Evolutionary conservation across 2,329 filamentous ascomycete genomes (phyloP).

Genomic region (Calonectria pteridis): DNA sequence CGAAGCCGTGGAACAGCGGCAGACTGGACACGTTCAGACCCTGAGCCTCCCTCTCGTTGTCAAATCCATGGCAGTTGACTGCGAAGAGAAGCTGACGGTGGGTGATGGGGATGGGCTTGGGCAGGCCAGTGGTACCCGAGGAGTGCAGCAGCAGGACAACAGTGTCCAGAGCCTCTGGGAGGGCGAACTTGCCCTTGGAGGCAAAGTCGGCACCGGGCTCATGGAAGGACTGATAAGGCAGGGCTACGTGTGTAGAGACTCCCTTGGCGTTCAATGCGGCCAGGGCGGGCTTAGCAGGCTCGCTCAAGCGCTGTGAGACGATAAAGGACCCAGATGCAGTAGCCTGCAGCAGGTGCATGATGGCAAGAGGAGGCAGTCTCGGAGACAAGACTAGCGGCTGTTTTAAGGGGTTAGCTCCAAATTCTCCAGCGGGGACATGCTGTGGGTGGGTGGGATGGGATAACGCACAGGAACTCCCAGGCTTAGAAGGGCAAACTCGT

Average conservation of each 20-base stretch:
- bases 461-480: constrained; percentile 39
- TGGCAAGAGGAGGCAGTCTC: constrained; percentile 31
- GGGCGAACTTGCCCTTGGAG: constrained; percentile 26
- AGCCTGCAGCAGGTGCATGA: constrained; percentile 32
- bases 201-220: constrained; percentile 23
- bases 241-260: constrained; percentile 29
- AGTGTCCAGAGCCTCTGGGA: constrained; percentile 38
- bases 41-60: constrained; percentile 30
- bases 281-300: constrained; percentile 28
- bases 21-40: constrained; percentile 49
- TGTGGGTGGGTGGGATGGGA: background rate
- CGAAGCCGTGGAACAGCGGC: constrained; percentile 52
- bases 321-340: constrained; percentile 33
- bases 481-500: constrained; percentile 41
- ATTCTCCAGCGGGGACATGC: background rate
- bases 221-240: constrained; percentile 26
- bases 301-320: constrained; percentile 32
- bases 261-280: constrained; percentile 30
- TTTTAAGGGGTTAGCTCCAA: background rate
- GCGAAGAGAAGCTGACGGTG: constrained; percentile 47
- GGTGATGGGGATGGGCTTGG: constrained; percentile 50
- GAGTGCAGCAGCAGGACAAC: constrained; percentile 48
- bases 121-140: constrained; percentile 51
- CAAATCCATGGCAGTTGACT: constrained; percentile 46
- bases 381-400: constrained; percentile 36